phyloP scores from a whole-genome alignment of 139 green algal species.

The Coccomyxa sp. region DNA sequence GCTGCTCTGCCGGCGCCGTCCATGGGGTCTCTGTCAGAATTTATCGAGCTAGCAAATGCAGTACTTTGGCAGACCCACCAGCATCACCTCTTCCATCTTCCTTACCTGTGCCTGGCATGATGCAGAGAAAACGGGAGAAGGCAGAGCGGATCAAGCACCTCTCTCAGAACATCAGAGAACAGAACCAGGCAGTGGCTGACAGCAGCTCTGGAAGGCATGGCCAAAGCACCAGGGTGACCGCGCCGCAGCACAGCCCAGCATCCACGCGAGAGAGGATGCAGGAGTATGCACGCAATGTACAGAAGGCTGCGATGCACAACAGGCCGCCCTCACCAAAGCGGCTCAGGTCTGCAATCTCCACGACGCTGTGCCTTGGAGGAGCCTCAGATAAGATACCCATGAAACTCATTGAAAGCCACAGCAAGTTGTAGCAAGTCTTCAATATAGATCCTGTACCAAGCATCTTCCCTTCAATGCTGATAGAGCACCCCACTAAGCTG shows the following conservation, averaged over 20 bases:
- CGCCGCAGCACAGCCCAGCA: neutral
- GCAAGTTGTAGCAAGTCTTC: neutral
- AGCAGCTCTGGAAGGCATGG: neutral
- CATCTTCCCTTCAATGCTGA: neutral
- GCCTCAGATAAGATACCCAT: neutral
- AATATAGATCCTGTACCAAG: neutral
- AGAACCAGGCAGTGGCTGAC: no score
- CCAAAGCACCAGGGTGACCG: neutral
- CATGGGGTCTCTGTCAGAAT: neutral
- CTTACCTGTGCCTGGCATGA: no score
- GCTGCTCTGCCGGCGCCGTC: no score
- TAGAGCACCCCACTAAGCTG: no score
- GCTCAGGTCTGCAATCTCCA: neutral
- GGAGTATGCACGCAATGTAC: constrained; percentile 18
- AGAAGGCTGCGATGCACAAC: no score
- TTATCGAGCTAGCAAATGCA: neutral
- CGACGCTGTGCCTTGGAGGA: neutral
- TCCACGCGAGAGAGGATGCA: constrained; percentile 2
- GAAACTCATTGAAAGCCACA: neutral
- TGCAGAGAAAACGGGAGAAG: constrained; percentile 37
- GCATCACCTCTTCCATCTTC: no score
- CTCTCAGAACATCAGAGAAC: constrained; percentile 26
- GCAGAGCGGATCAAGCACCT: constrained; percentile 35
- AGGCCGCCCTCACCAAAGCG: no score
- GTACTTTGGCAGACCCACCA: neutral